Evolutionary conservation across 441 rosid genomes (phyloP).

Genomic region (Syzygium malaccense): DNA sequence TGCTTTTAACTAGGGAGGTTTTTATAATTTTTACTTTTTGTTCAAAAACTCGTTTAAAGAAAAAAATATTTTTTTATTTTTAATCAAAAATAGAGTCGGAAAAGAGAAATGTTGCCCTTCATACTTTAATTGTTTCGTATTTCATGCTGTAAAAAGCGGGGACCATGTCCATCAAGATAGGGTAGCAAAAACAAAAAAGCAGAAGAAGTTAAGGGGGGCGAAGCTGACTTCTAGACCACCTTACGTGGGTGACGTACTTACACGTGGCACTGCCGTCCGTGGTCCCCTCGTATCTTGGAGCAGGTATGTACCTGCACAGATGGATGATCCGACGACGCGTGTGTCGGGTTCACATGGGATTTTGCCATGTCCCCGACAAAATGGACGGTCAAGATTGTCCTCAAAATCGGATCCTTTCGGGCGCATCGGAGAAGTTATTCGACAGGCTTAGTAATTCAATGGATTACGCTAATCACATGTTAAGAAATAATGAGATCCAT

Average conservation of each 20-base stretch:
- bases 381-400: not conserved
- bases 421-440: not conserved
- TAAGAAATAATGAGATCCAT: not conserved
- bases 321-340: not conserved
- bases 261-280: not conserved
- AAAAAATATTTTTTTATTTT: too few species aligned
- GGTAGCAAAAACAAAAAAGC: too few species aligned
- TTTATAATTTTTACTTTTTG: not conserved
- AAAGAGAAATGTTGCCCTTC: too few species aligned
- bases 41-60: rapidly evolving
- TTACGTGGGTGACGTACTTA: not conserved
- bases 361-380: not conserved
- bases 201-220: not conserved
- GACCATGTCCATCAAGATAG: not conserved
- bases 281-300: not conserved
- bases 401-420: not conserved
- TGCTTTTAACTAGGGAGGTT: not conserved
- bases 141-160: not conserved
- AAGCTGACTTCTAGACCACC: not conserved
- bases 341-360: not conserved
- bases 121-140: rapidly evolving
- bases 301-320: not conserved
- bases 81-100: rapidly evolving
- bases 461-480: not conserved
- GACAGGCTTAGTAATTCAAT: not conserved